Evolutionary conservation across 2,329 filamentous ascomycete genomes (phyloP), one percentile per base, ranked within the genome.

Genomic region (Beauveria caledonica): DNA sequence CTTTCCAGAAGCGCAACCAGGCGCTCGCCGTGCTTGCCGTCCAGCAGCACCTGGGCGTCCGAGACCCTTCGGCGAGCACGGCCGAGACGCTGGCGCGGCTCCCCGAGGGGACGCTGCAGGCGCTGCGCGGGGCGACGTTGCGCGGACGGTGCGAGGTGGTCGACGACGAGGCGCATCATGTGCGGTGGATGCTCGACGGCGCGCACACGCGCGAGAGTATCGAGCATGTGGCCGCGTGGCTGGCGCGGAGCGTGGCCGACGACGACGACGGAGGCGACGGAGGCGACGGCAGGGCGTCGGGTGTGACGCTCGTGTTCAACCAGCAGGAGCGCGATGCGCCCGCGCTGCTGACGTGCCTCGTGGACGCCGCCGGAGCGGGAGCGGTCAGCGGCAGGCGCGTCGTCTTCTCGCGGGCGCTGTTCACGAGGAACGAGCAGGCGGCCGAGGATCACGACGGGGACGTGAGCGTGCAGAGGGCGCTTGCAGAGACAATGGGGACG

Each of bases 171-270:
- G 72, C 73, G 3, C 50, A 48, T 5, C 23, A 21, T 42, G 77
- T 89, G 10, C 80, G 79, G 17, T 96, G 92, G 91, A 86, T 88
- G 65, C 84, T 96, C 17, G 92, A 97, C 68, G 91, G 92, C 3
- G 92, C 90, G 2, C 92, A 97, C 70, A 97, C 92, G 0, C 78
- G 86, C 23, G 92, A 96, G 66, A 95, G 90, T 66, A 85, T 97
- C 64, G 80, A 84, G 57, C 81, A 90, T 46, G 88, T 89, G 11
- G 90, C 85, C 3, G 79, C 78, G 65, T 97, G 92, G 92, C 93
- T 93, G 67, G 83, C 82, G 1, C 74, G 74, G 8, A 75, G 79
- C 52, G 68, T 80, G n/a, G 69, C 60, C 11, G 33, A 13, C 33
- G 33, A 33, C 29, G 11, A 33, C 29, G 29, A 11, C 33, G n/a